Conservation (phyloP, 2,329 filamentous ascomycete genomes). For the Camptophora hylomeconis region DNA sequence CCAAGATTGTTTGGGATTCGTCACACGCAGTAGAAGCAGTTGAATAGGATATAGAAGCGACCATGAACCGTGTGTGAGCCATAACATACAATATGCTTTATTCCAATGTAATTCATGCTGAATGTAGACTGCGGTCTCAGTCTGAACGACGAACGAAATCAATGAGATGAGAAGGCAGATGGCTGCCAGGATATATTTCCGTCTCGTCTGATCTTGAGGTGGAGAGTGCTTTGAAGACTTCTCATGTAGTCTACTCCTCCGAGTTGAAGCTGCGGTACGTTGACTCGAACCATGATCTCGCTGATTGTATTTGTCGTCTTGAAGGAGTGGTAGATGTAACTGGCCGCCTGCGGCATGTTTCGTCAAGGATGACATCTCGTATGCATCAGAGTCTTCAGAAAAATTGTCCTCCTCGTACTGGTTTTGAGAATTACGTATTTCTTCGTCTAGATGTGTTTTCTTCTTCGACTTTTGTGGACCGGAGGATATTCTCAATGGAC, state of each 20-base stretch:
- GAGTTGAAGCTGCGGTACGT: constrained; percentile 62
- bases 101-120: constrained; percentile 87
- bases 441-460: too few relatives aligned
- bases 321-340: constrained; percentile 42
- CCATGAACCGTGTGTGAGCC: constrained; percentile 90
- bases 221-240: constrained; percentile 55
- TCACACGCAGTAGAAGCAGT: constrained; percentile 64
- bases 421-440: too few relatives aligned
- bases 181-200: constrained; percentile 75
- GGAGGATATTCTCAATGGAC: too few relatives aligned
- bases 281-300: constrained; percentile 29
- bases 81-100: constrained; percentile 99
- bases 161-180: constrained; percentile 74
- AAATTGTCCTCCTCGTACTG: too few relatives aligned
- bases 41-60: constrained; percentile 75
- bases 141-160: constrained; percentile 83
- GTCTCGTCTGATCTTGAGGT: constrained; percentile 53
- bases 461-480: too few relatives aligned
- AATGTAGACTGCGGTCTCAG: constrained; percentile 88
- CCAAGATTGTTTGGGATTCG: constrained; percentile 70
- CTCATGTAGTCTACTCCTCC: too few relatives aligned
- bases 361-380: constrained; percentile 35
- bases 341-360: constrained; percentile 36
- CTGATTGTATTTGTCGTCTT: constrained; percentile 25
- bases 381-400: constrained; percentile 29